Evolutionary conservation across 306 rosid genomes (phyloP).

Genomic region (Glycine tomentella): DNA sequence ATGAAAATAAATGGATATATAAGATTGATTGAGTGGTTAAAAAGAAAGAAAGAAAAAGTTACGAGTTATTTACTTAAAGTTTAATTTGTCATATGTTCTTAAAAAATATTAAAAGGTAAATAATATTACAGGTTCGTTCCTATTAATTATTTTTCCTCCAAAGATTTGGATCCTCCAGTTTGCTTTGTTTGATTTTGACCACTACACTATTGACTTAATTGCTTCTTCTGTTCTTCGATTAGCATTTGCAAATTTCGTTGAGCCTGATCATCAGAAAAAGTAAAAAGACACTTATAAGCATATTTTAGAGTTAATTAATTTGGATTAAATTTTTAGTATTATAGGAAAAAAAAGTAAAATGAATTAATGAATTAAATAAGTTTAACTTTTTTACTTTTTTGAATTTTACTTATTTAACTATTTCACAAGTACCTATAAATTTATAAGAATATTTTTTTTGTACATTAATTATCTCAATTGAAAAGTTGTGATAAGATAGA

Average conservation of each 20-base stretch:
- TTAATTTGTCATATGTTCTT: not conserved
- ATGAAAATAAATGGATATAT: not conserved
- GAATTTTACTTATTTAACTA: no score
- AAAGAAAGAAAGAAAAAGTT: no score
- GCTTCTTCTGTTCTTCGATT: slow-evolving; percentile 42
- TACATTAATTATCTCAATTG: no score
- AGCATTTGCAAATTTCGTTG: slow-evolving; percentile 41
- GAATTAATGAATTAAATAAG: not conserved
- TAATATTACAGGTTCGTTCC: not conserved
- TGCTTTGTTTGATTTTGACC: slow-evolving; percentile 9
- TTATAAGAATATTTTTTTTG: no score
- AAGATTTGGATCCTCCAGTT: not conserved
- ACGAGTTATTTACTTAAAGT: not conserved
- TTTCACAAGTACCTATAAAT: no score
- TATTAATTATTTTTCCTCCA: not conserved
- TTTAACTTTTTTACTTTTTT: no score
- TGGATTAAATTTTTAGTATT: not conserved
- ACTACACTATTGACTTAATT: slow-evolving; percentile 28
- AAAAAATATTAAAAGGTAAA: not conserved
- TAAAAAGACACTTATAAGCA: not conserved
- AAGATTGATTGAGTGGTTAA: no score
- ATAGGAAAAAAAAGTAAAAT: not conserved
- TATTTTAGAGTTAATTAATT: not conserved
- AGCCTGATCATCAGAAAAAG: slow-evolving; percentile 28
- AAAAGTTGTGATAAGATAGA: no score